phyloP scores from a whole-genome alignment of 768 basidiomycete species.

The Trametes cubensis region DNA sequence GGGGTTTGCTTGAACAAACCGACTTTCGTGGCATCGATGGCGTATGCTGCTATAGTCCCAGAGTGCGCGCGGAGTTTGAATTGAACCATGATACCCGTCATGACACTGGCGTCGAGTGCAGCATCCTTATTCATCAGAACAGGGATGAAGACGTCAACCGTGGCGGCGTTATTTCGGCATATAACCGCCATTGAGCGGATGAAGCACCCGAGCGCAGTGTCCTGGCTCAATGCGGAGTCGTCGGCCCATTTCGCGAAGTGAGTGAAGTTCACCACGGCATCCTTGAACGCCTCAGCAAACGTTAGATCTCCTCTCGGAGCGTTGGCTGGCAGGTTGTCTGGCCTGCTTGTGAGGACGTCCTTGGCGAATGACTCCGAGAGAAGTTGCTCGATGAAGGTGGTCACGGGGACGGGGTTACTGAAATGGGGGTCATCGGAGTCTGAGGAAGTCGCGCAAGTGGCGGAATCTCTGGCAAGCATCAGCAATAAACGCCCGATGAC shows the following conservation, averaged over 20 bases:
- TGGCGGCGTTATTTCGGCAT: conserved; percentile 16
- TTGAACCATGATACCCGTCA: conserved; percentile 29
- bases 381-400: conserved; percentile 28
- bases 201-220: conserved; percentile 29
- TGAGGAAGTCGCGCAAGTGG: conserved; percentile 6
- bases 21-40: conserved; percentile 15
- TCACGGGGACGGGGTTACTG: conserved; percentile 17
- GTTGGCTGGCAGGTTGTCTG: conserved; percentile 27
- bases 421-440: not conserved
- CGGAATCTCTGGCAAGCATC: conserved; percentile 31
- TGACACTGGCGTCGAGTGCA: conserved; percentile 12
- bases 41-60: conserved; percentile 2
- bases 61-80: conserved; percentile 19
- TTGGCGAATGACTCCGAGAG: conserved; percentile 20
- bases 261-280: conserved; percentile 36
- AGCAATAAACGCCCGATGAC: conserved; percentile 32
- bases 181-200: conserved; percentile 34
- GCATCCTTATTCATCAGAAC: conserved; percentile 26
- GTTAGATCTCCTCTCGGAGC: conserved; percentile 10
- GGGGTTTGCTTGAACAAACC: conserved; percentile 4
- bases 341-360: conserved; percentile 26
- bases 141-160: conserved; percentile 34
- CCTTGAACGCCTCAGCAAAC: conserved; percentile 25
- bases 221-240: conserved; percentile 25
- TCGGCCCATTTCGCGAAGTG: conserved; percentile 35